These are phyloP conservation scores for Fomitopsis pulvina DNA, from an alignment of 768 basidiomycete genomes.

Conservation along the genomic window DNA sequence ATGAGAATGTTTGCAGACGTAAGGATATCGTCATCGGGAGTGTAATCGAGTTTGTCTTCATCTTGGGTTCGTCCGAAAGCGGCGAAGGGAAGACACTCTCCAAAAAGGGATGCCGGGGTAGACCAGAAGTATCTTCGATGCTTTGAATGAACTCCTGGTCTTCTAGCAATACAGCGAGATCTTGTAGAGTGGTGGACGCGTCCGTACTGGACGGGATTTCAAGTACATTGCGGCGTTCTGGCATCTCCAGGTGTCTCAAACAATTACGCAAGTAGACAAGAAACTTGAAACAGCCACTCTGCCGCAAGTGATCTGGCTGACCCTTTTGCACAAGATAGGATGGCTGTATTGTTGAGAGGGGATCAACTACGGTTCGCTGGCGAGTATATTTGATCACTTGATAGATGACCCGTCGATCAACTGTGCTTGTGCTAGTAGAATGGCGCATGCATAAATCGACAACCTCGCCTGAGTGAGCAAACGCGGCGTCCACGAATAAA, in stretches of 20 bases:
- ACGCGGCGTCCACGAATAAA: constrained; percentile 3
- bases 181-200: constrained; percentile 8
- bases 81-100: constrained; percentile 8
- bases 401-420: constrained; percentile 35
- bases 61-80: background rate
- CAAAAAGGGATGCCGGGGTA: constrained; percentile 10
- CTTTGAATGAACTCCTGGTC: constrained; percentile 10
- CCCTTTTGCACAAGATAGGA: constrained; percentile 80
- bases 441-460: background rate
- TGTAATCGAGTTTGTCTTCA: background rate
- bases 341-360: constrained; percentile 77
- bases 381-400: constrained; percentile 46
- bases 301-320: constrained; percentile 57
- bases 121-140: constrained; percentile 8
- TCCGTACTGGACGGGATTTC: constrained; percentile 1
- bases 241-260: constrained; percentile 36
- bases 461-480: background rate
- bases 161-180: constrained; percentile 12
- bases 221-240: constrained; percentile 21
- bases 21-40: constrained; percentile 2
- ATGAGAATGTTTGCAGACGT: background rate
- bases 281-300: constrained; percentile 66
- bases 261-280: constrained; percentile 72
- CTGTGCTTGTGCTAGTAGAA: constrained; percentile 19
- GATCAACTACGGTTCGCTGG: constrained; percentile 52